phyloP scores from a whole-genome alignment of 129 eudicot genomes.

The Logfia minima region DNA sequence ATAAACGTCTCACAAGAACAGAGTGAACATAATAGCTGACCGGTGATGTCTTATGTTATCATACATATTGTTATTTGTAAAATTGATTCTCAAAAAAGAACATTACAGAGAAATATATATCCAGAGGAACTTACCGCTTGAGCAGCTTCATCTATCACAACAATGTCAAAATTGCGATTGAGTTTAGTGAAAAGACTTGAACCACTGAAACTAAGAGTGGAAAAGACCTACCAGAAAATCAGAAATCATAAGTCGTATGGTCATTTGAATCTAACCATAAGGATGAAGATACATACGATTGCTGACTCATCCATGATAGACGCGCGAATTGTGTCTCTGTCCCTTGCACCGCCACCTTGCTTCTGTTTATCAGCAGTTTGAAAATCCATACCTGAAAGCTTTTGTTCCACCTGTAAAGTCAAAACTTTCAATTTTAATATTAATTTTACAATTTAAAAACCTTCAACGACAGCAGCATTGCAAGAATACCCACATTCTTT shows the following conservation, averaged over 20 bases:
- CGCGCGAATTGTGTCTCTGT: slow-evolving; percentile 78
- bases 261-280: slow-evolving; percentile 4
- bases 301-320: slow-evolving; percentile 92
- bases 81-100: not conserved
- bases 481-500: not conserved
- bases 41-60: slow-evolving; percentile 18
- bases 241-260: slow-evolving; percentile 8
- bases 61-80: not conserved
- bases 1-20: not conserved
- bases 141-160: slow-evolving; percentile 98
- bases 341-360: slow-evolving; percentile 73
- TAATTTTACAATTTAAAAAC: not conserved
- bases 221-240: slow-evolving; percentile 77
- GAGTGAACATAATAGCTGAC: not conserved
- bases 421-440: slow-evolving; percentile 7
- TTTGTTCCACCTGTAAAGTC: slow-evolving; percentile 81
- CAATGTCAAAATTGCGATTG: slow-evolving; percentile 79
- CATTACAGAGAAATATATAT: slow-evolving; percentile 9
- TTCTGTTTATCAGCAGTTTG: slow-evolving; percentile 80
- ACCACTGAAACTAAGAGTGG: slow-evolving; percentile 98
- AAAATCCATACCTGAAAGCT: slow-evolving; percentile 74
- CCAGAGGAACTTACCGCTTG: slow-evolving; percentile 76
- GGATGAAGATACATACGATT: slow-evolving; percentile 57
- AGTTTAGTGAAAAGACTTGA: slow-evolving; percentile 73
- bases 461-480: slow-evolving; percentile 7